These are phyloP conservation scores for Cubamyces lactineus DNA, from an alignment of 768 basidiomycete species.

Conservation along the genomic window DNA sequence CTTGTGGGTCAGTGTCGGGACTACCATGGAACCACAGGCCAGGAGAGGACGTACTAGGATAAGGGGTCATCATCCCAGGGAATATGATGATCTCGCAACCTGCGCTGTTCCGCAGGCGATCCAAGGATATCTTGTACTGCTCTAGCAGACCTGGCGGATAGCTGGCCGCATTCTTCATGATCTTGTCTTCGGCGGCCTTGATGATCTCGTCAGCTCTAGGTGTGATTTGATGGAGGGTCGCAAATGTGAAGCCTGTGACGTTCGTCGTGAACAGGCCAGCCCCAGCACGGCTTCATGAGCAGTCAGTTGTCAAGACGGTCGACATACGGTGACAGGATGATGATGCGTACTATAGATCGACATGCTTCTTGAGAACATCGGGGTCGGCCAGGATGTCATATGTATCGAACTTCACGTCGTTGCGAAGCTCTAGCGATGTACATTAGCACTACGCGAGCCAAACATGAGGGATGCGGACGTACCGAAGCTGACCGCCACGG, in stretches of 20 bases:
- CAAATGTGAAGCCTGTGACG: conserved; percentile 32
- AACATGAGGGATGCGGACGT: neutral
- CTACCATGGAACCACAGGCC: no score
- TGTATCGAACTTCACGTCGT: conserved; percentile 34
- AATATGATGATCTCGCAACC: conserved; percentile 39
- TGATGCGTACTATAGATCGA: conserved; percentile 15
- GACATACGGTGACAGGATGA: neutral
- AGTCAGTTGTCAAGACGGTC: neutral
- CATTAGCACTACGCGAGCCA: neutral
- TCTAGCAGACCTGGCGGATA: conserved; percentile 40
- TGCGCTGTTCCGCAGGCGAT: conserved; percentile 32
- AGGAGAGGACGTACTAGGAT: conserved; percentile 29
- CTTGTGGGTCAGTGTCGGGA: neutral
- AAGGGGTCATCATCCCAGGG: conserved; percentile 30
- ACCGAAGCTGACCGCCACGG: conserved; percentile 34
- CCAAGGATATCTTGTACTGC: conserved; percentile 45
- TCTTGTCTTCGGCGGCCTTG: conserved; percentile 30
- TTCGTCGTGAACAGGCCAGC: conserved; percentile 35
- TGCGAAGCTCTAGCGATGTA: conserved; percentile 35
- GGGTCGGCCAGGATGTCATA: conserved; percentile 38
- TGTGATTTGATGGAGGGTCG: conserved; percentile 28
- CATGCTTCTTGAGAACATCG: conserved; percentile 32
- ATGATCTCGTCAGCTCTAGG: conserved; percentile 30
- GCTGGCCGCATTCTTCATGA: conserved; percentile 28
- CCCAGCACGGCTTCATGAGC: conserved; percentile 32